These are phyloP conservation scores for Eruca vesicaria DNA, from an alignment of 441 rosid genomes.

Conservation along the genomic window DNA sequence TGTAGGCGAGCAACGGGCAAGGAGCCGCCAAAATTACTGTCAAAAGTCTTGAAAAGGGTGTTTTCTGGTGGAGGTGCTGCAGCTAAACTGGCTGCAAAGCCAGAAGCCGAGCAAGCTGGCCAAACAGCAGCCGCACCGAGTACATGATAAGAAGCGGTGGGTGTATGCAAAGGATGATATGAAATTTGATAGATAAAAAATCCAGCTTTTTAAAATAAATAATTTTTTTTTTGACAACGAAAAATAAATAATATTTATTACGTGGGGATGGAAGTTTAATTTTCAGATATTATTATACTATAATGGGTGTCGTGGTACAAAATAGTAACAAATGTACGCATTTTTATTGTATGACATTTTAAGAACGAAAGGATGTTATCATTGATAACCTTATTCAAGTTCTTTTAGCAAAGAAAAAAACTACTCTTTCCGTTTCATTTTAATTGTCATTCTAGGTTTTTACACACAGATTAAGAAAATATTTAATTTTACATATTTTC, in stretches of 20 bases:
- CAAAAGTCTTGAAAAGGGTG: neutral
- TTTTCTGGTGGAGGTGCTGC: neutral
- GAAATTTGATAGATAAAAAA: neutral
- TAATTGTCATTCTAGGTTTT: no score
- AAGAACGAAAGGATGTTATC: neutral
- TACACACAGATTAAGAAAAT: no score
- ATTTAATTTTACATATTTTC: no score
- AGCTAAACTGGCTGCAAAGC: neutral
- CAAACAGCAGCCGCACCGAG: neutral
- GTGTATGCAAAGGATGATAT: neutral
- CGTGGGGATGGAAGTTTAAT: neutral
- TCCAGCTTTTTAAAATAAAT: neutral
- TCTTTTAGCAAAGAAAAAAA: no score
- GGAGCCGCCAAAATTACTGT: conserved; percentile 1
- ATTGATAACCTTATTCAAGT: conserved; percentile 6
- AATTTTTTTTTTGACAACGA: no score
- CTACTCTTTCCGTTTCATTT: no score
- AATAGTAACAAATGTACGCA: neutral
- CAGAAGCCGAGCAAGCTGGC: neutral
- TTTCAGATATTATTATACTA: neutral
- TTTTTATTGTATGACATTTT: neutral
- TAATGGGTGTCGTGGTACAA: neutral
- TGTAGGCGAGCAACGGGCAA: conserved; percentile 9
- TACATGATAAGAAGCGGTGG: neutral
- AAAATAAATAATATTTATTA: neutral